These are phyloP conservation scores for Cladophialophora carrionii DNA, from an alignment of 2,329 filamentous ascomycete species.

Conservation along the genomic window DNA sequence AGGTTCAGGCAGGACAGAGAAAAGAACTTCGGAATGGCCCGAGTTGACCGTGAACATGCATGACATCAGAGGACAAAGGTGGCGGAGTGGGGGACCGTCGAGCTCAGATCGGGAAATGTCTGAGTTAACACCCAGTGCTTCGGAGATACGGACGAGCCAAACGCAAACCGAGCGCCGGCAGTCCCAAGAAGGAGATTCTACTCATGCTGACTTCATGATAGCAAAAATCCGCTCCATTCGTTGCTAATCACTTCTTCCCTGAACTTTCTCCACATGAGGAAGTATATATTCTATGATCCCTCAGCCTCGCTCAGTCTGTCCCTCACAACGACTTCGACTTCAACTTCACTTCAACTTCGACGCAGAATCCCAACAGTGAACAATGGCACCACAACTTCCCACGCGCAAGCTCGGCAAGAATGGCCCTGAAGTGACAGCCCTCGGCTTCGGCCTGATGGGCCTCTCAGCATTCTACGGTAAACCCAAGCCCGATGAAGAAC, in stretches of 20 bases:
- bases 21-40: neutral
- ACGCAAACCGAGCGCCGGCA: neutral
- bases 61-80: neutral
- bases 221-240: neutral
- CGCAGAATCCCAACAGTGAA: too few relatives aligned
- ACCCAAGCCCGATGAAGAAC: conserved; percentile 53
- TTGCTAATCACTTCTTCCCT: neutral
- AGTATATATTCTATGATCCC: neutral
- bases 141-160: neutral
- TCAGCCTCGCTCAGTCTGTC: neutral
- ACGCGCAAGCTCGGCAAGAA: conserved; percentile 41
- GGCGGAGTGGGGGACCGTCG: neutral
- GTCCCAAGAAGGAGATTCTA: neutral
- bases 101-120: neutral
- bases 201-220: neutral
- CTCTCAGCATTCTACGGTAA: conserved; percentile 51
- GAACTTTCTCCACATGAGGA: neutral
- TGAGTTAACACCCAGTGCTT: neutral
- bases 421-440: conserved; percentile 41
- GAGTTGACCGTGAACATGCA: neutral
- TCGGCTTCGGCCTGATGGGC: conserved; percentile 40
- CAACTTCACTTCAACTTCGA: neutral
- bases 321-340: neutral
- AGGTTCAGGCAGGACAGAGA: neutral
- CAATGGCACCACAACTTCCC: conserved; percentile 31